Base-by-base conservation (phyloP, 768 basidiomycete species). In the Fomitopsis serialis region DNA sequence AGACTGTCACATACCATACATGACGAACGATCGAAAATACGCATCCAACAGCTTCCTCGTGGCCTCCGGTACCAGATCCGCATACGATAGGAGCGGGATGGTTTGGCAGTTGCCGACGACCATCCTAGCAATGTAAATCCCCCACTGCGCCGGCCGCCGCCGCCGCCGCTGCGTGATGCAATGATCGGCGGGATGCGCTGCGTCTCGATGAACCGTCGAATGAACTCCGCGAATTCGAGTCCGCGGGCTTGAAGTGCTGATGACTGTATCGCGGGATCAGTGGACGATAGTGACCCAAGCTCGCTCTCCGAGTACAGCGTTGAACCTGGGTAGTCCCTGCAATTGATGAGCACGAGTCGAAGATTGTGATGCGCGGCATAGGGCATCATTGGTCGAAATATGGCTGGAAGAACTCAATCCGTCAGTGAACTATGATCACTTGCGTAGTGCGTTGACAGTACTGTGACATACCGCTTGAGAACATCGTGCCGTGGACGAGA, bases 261-360 rank as follows among this genome's bases (percentile, higher is more conserved):
- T 0, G 19, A 32, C 19, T 53, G 61, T 2, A 23, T 32, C 13
- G 42, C 54, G 11, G 12, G 36, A 24, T 57, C 45, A 2, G 22
- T 21, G 9, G 46, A 43, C 19, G 22, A 17, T 8, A 51, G 13
- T 3, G 6, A 15, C 27, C 27, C 15, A 12, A 51, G 48, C 51
- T 69, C 66, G n/a, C 52, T 43, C 11, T 51, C 13, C 1, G 61
- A 51, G 58, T 56, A 66, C 7, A 55, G 58, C 3, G 56, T 53
- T 2, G 68, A 62, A 17, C 65, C 63, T 0, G 61, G 61, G 42
- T 65, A 69, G 55, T 66, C 68, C 17, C 68, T 64, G 42, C 59
- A 45, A 52, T 63, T 66, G 1, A 66, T 27, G 12, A 56, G 46
- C 15, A 69, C 57, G 47, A 68, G 44, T 11, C 68, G 63, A 1